phyloP scores from a whole-genome alignment of 306 rosid species.

The Dalbergia oliveri region DNA sequence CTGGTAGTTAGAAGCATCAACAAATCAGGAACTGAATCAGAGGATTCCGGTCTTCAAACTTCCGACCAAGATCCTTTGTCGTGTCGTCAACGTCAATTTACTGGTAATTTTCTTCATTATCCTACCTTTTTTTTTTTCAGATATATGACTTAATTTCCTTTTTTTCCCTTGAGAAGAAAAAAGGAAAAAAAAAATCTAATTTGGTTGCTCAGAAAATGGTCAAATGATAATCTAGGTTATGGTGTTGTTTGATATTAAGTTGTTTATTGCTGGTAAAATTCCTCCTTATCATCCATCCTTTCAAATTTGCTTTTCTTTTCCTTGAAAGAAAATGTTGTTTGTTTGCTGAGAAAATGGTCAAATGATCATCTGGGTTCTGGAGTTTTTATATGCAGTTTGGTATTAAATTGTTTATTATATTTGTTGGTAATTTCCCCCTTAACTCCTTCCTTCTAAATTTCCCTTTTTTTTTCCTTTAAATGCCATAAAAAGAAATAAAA shows the following conservation, averaged over 20 bases:
- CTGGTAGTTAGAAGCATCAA: conserved; percentile 83
- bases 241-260: not conserved
- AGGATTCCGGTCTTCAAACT: conserved; percentile 78
- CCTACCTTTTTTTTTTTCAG: not conserved
- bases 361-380: conserved; percentile 17
- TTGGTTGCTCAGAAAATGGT: conserved; percentile 33
- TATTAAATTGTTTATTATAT: not conserved
- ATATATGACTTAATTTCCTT: no score
- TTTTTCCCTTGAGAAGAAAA: not conserved
- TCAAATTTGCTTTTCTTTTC: not conserved
- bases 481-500: not conserved
- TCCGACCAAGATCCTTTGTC: conserved; percentile 78
- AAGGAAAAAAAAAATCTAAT: not conserved
- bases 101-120: conserved; percentile 58
- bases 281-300: not conserved
- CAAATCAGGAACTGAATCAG: conserved; percentile 82
- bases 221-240: not conserved
- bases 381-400: not conserved
- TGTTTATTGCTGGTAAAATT: not conserved
- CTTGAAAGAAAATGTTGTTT: conserved; percentile 7
- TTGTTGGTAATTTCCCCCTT: conserved; percentile 52
- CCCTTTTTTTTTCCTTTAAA: not conserved
- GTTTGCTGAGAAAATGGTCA: conserved; percentile 35
- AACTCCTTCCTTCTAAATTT: conserved; percentile 8
- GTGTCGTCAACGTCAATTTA: conserved; percentile 65